Conservation (phyloP, 495 filamentous ascomycete species). For the Neurospora sp. region DNA sequence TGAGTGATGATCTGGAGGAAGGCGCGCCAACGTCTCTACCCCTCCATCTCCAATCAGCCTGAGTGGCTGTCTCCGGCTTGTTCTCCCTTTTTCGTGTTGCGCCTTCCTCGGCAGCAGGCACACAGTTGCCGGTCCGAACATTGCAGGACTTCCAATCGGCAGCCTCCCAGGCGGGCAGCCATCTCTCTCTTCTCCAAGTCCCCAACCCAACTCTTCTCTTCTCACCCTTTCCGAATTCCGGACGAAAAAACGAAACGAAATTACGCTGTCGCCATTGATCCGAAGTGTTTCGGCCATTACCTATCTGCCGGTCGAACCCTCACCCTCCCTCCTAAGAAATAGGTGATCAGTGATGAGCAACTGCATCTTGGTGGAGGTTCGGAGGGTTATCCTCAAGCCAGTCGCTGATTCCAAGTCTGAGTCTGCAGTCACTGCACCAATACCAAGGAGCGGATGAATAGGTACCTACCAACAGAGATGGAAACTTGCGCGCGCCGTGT, state of each 20-base stretch:
- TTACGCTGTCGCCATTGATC: neutral
- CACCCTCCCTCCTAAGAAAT: neutral
- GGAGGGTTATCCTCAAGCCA: neutral
- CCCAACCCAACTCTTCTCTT: neutral
- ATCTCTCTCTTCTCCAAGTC: neutral
- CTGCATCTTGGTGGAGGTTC: neutral
- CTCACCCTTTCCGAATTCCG: neutral
- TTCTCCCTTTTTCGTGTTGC: too few species aligned
- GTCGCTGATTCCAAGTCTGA: neutral
- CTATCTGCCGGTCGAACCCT: neutral
- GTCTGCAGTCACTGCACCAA: neutral
- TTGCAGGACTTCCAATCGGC: conserved; percentile 15
- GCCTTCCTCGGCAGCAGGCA: neutral
- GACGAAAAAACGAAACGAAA: neutral
- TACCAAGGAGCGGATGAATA: neutral
- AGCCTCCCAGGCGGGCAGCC: conserved; percentile 5
- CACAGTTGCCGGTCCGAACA: neutral
- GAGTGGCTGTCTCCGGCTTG: too few species aligned
- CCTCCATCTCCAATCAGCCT: too few species aligned
- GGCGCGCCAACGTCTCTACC: neutral
- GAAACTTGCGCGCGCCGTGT: neutral
- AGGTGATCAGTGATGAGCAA: neutral
- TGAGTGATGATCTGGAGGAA: neutral
- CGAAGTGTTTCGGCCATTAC: neutral
- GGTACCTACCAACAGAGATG: neutral